These are phyloP conservation scores for Heritiera littoralis DNA, from an alignment of 345 rosid species.

Conservation along the genomic window DNA sequence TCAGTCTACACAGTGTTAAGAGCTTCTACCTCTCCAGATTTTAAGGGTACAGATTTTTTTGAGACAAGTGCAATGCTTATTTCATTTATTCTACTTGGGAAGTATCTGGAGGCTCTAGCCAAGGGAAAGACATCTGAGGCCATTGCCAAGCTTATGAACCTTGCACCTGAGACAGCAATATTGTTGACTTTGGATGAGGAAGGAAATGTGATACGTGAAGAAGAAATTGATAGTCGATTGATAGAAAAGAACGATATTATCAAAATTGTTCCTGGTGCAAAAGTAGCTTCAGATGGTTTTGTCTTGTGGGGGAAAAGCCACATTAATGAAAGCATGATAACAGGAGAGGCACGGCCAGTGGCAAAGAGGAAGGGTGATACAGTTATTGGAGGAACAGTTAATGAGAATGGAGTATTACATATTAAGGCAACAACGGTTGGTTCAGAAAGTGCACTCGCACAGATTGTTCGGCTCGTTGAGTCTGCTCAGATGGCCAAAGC, in stretches of 20 bases:
- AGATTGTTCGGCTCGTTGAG: constrained; percentile 90
- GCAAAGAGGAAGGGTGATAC: constrained; percentile 77
- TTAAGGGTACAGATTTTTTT: constrained; percentile 77
- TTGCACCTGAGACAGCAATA: constrained; percentile 75
- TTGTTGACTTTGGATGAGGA: constrained; percentile 57
- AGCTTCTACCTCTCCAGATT: constrained; percentile 64
- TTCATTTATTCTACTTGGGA: constrained; percentile 85
- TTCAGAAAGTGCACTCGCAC: constrained; percentile 90
- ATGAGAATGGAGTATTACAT: constrained; percentile 84
- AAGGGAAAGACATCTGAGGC: constrained; percentile 94
- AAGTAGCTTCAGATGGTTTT: constrained; percentile 70
- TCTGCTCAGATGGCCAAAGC: constrained; percentile 98
- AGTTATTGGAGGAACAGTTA: constrained; percentile 90
- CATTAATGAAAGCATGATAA: constrained; percentile 80
- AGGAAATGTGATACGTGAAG: constrained; percentile 63
- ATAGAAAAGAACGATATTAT: constrained; percentile 84
- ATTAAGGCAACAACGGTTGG: constrained; percentile 83
- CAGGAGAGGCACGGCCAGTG: constrained; percentile 74
- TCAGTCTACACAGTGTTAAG: constrained; percentile 76
- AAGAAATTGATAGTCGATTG: constrained; percentile 80
- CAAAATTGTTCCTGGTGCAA: constrained; percentile 70
- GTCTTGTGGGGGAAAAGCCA: constrained; percentile 75
- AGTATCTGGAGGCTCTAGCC: constrained; percentile 84
- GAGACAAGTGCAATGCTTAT: constrained; percentile 98
- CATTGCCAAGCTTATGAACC: constrained; percentile 90